Evolutionary conservation across 192 early-diverging fungal species (phyloP).

Genomic region (Linnemannia hyalina): DNA sequence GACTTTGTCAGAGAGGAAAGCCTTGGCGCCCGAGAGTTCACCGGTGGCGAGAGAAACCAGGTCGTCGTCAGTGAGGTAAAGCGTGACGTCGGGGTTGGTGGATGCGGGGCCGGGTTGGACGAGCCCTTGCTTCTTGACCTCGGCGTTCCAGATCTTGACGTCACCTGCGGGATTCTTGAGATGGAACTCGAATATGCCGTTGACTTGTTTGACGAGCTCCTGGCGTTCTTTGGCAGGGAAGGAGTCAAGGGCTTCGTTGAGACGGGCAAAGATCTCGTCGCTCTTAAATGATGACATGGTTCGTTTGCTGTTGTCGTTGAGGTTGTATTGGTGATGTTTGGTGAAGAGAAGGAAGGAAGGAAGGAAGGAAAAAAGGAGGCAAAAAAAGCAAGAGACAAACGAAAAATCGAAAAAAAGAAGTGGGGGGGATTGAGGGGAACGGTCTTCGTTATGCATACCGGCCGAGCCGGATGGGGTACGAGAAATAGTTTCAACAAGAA

Average conservation of each 20-base stretch:
- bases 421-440: neutral
- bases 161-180: slow-evolving; percentile 70
- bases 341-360: too few relatives aligned
- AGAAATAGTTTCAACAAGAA: neutral
- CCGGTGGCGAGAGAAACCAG: slow-evolving; percentile 11
- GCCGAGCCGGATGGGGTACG: neutral
- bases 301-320: neutral
- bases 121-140: slow-evolving; percentile 17
- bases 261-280: slow-evolving; percentile 76
- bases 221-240: slow-evolving; percentile 69
- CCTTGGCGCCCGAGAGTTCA: slow-evolving; percentile 14
- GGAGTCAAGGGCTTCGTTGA: slow-evolving; percentile 68
- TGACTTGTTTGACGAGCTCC: slow-evolving; percentile 76
- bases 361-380: neutral
- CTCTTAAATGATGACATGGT: slow-evolving; percentile 77
- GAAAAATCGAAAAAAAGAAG: neutral
- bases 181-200: slow-evolving; percentile 87
- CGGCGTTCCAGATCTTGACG: slow-evolving; percentile 25
- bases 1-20: slow-evolving; percentile 6
- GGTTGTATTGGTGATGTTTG: neutral
- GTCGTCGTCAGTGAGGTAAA: slow-evolving; percentile 18
- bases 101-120: slow-evolving; percentile 2
- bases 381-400: neutral
- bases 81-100: slow-evolving; percentile 6
- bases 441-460: neutral